Evolutionary conservation across 2,329 filamentous ascomycete genomes (phyloP), one percentile per base, ranked within the genome.

Genomic region (Juglanconis sp.): DNA sequence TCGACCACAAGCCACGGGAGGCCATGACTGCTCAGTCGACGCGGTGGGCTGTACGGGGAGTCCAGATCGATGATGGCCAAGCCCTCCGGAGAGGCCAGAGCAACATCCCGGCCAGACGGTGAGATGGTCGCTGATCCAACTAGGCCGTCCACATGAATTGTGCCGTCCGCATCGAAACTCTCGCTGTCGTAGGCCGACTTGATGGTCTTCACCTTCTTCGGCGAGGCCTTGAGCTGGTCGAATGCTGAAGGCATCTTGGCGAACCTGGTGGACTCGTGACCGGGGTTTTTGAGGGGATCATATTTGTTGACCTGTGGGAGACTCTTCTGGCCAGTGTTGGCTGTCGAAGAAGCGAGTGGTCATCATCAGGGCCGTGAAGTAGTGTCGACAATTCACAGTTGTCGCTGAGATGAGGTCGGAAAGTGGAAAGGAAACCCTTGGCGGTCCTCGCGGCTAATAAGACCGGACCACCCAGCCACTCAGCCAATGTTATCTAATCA

Each of bases 1-100:
- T 97, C 94, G 10, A 94, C 92, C 5, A 96, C 93, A 55, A 96
- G 87, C 92, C 93, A 97, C n/a, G 91, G 89, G 48, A 92, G 87
- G 58, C 91, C 89, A 74, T 96, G 91, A 64, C 89, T 89, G 67
- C 82, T 83, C 52, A 97, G 82, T 68, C 92, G 89, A 17, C 92
- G 88, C 17, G 94, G 94, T 9, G 90, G 89, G 62, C 89, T 95
- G 71, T 92, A 95, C 1, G 92, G 92, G 10, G 88, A 92, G 76
- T 97, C 93, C 51, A 97, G 81, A 68, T 97, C 93, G 69, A 97
- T 93, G 66, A 97, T 92, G 70, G 94, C 89, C 58, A 97, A 82
- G 51, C 93, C 93, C 69, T 95, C 89, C 56, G 91, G 91, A 81
- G 92, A 96, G 57, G 92, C 94, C 65, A 97, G 81, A 40, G 94